Percentiles rank a stretch among this genome's conserved stretches.
Evolutionary conservation across 73 alveolate genomes (phyloP).

Genomic region (Paramecium sexaurelia): DNA sequence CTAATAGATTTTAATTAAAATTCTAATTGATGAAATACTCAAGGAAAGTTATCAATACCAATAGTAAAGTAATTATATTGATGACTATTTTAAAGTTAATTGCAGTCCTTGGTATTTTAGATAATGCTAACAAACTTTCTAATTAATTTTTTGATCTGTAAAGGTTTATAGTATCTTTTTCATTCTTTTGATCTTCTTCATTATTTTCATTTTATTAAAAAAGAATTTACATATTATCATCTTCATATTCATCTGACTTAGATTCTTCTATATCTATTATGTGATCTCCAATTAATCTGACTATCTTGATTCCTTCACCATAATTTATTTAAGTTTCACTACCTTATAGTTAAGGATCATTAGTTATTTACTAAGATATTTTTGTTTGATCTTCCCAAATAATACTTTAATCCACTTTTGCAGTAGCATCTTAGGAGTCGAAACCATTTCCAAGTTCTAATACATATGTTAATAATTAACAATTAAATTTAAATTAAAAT

Average conservation of each 20-base stretch:
- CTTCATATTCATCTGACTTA: conserved; percentile 19
- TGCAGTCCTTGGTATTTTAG: not conserved
- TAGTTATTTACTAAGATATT: not conserved
- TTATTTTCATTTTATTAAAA: not conserved
- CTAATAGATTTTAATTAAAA: not conserved
- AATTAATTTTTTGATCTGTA: not conserved
- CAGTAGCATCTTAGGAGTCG: not conserved
- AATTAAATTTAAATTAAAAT: not conserved
- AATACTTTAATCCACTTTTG: conserved; percentile 26
- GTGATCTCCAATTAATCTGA: not conserved
- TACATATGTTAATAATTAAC: not conserved
- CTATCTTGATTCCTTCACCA: conserved; percentile 32
- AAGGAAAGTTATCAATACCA: not conserved
- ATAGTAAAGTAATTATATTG: not conserved
- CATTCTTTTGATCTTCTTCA: not conserved
- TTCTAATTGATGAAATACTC: not conserved
- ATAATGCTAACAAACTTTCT: not conserved
- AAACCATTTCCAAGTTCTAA: not conserved
- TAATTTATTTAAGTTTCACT: not conserved
- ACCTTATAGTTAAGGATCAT: not conserved
- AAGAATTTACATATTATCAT: not conserved
- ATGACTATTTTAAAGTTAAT: not conserved
- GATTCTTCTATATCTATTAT: conserved; percentile 5
- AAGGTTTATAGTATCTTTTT: not conserved
- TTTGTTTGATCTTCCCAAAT: conserved; percentile 45